Evolutionary conservation across 768 basidiomycete genomes (phyloP), one percentile per base, ranked within the genome.

Genomic region (Coprinellus micaceus): DNA sequence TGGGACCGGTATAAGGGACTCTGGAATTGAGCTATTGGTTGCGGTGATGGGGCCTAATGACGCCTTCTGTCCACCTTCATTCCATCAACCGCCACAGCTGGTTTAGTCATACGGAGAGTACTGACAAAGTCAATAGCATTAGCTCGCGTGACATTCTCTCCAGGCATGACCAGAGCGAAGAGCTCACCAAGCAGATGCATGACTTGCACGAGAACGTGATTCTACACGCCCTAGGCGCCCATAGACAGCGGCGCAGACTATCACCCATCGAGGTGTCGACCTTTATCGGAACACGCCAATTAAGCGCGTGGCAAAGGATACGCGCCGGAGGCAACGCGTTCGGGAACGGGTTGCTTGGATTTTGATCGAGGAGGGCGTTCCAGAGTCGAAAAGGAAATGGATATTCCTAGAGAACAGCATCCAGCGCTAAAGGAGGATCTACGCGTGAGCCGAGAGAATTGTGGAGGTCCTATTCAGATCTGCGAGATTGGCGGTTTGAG

Each of bases 391-490:
- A 37, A 37, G 36, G 36, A 37, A 37, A 37, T 9, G 36, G 17
- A 37, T n/a, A n/a, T n/a, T n/a, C n/a, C n/a, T n/a, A n/a, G n/a
- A n/a, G n/a, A n/a, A n/a, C n/a, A n/a, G n/a, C n/a, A n/a, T n/a
- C n/a, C n/a, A n/a, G n/a, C n/a, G n/a, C n/a, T n/a, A n/a, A n/a
- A n/a, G n/a, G n/a, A n/a, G n/a, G n/a, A n/a, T n/a, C n/a, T n/a
- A n/a, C n/a, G n/a, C n/a, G n/a, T n/a, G 47, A 26, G 47, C 47
- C 47, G 25, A 48, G 47, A 48, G 47, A 48, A 48, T 48, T 48
- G 47, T 48, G 47, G 47, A 43, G n/a, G 40, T 15, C n/a, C 15
- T 21, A 7, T 15, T 15, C n/a, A 19, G 11, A 15, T 48, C 26
- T 17, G 28, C 2, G 25, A 28, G 47, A 48, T 48, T 48, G 47